Base-by-base conservation (phyloP, 768 basidiomycete species). In the Lactarius quietus region DNA sequence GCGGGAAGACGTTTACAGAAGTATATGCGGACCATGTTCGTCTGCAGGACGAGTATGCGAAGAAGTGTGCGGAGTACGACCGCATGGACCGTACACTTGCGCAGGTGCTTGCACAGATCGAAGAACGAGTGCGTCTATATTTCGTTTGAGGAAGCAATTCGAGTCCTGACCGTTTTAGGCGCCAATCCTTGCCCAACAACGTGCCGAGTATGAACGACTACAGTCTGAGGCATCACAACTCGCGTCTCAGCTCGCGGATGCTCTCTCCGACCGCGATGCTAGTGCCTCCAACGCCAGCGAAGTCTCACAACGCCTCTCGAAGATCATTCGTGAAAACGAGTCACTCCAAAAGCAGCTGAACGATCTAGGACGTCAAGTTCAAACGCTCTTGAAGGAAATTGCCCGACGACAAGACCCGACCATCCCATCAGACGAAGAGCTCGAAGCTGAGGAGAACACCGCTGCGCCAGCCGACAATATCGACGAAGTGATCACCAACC, bases 21-120 rank as follows among this genome's bases (percentile, higher is more conserved):
- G 88, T 98, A 26, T 98, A 97, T 74, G 84, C 90, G 18, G 93
- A 97, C 72, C 93, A 93, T 69, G 87, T 96, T 39, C 84, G 85
- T 61, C 82, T 95, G 45, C 89, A 97, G 74, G 91, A 92, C 29
- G 90, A 94, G 35, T 86, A 87, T 62, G 83, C 85, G 23, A 83
- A 81, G 74, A 92, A 93, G 75, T 86, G 84, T 59, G 81, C 86
- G 6, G 95, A 98, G 77, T 91, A 89, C 64, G 86, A 87, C 68
- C 85, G 92, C 55, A 88, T 98, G 84, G 90, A 92, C 57, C 83
- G 87, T 33, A 88, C 92, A 0, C 79, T 98, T 57, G 80, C 86
- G 17, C 83, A 87, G 48, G 87, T 98, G 26, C 81, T 96, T 4
- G 86, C 87, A 66, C 92, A 98, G 76, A 92, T 98, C 62, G 89